Evolutionary conservation across 345 rosid genomes (phyloP).

Genomic region (Rhodamnia argentea): DNA sequence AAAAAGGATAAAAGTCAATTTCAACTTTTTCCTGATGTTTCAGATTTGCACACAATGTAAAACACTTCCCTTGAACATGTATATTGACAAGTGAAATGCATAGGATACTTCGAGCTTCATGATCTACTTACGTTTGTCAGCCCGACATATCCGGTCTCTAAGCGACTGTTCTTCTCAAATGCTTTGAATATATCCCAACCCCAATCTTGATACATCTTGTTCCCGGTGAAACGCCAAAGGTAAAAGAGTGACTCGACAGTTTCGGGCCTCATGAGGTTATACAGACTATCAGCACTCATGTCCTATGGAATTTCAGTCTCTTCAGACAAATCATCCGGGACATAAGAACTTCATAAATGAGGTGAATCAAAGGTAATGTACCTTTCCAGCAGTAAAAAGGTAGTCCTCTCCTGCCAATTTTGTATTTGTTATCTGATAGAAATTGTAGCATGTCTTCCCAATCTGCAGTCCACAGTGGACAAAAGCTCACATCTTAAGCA

Average conservation of each 20-base stretch:
- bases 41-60: not conserved
- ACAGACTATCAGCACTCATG: constrained; percentile 68
- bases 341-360: not conserved
- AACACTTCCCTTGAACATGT: not conserved
- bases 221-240: constrained; percentile 90
- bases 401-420: constrained; percentile 96
- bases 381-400: constrained; percentile 63
- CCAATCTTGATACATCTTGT: constrained; percentile 80
- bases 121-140: constrained; percentile 65
- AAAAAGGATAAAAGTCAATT: not conserved
- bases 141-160: constrained; percentile 86
- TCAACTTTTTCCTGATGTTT: not conserved
- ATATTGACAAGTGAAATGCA: not conserved
- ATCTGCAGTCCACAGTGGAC: constrained; percentile 35
- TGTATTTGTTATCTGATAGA: constrained; percentile 83
- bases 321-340: not conserved
- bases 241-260: constrained; percentile 90
- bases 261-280: constrained; percentile 90
- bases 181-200: constrained; percentile 97
- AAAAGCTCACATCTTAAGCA: not conserved
- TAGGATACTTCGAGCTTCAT: not conserved
- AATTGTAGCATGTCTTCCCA: constrained; percentile 95
- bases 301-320: constrained; percentile 34
- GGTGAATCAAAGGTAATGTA: not conserved
- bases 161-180: constrained; percentile 76